Evolutionary conservation across 2,329 filamentous ascomycete genomes (phyloP), one percentile per base, ranked within the genome.

Genomic region (Penicillium hesseltinei): DNA sequence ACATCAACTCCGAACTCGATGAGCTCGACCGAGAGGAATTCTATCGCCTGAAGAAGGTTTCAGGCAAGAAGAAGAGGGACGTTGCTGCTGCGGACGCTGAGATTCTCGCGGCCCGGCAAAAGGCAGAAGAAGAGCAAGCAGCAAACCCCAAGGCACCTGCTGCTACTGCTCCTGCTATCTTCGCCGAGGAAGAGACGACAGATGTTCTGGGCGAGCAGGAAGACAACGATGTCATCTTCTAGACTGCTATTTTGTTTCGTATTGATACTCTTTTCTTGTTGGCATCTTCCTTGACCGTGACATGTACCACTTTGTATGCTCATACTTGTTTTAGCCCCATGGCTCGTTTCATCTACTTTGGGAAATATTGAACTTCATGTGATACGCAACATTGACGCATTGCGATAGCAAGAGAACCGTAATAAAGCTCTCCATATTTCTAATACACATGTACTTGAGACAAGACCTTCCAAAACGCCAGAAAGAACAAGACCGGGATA

Each of bases 1-100:
- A 97, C 72, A 97, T 97, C 82, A 97, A 97, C 79, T 96, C 93
- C 1, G 94, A 99, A 75, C 84, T 99, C 17, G 94, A 99, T 72
- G 94, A 99, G 78, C 82, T 99, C 50, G 95, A 97, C 77, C 86
- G 94, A 81, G 94, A 97, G 75, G 94, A 99, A 74, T 99, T 99
- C 75, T 99, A 97, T 78, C 84, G 94, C 64, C 78, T 99, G 72
- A 99, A 99, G 80, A 99, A 99, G 82, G 90, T 93, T 36, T 90
- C 90, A 47, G 85, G 84, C 73, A 93, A 93, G 80, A 93, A 93
- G 74, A 88, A 92, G 73, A 82, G 89, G 68, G 89, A 92, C 67
- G 87, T 80, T 33, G 89, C 88, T 11, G 86, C 82, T 11, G 82
- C 84, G 47, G 89, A 92, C 66, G 88, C 85, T 29, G 88, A 92